Conservation (phyloP, 768 basidiomycete genomes). For the Russula foetens region DNA sequence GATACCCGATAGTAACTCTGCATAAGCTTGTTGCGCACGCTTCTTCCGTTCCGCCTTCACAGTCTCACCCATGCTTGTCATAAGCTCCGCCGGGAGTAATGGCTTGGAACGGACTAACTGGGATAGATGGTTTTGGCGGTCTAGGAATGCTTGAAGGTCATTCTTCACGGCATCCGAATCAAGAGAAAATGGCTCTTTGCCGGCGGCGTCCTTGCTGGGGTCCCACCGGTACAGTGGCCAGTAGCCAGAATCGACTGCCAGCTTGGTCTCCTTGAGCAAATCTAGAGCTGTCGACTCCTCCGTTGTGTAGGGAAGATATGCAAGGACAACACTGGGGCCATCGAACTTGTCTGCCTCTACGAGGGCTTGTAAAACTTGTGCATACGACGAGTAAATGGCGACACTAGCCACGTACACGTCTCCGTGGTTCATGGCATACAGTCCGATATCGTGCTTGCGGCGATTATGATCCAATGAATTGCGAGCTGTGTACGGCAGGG, state of each 20-base stretch:
- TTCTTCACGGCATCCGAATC: slow-evolving; percentile 94
- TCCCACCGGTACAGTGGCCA: slow-evolving; percentile 99
- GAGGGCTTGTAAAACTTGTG: slow-evolving; percentile 86
- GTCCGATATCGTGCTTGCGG: slow-evolving; percentile 91
- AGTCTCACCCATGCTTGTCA: slow-evolving; percentile 75
- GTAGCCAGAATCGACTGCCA: slow-evolving; percentile 92
- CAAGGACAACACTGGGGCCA: slow-evolving; percentile 88
- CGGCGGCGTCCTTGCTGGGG: slow-evolving; percentile 67
- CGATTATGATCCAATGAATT: slow-evolving; percentile 60
- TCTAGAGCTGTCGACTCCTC: slow-evolving; percentile 78
- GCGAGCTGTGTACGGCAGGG: slow-evolving; percentile 77
- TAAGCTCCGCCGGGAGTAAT: slow-evolving; percentile 71
- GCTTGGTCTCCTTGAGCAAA: slow-evolving; percentile 94
- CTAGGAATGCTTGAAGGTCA: slow-evolving; percentile 88
- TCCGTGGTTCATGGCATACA: slow-evolving; percentile 98
- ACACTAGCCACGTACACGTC: slow-evolving; percentile 94
- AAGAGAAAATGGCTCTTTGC: slow-evolving; percentile 81
- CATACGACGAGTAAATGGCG: slow-evolving; percentile 93
- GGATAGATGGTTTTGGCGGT: slow-evolving; percentile 92
- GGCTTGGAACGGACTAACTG: slow-evolving; percentile 82
- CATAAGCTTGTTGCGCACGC: slow-evolving; percentile 77
- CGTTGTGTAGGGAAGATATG: slow-evolving; percentile 82
- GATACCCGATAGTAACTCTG: slow-evolving; percentile 71
- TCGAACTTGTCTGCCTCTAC: slow-evolving; percentile 84
- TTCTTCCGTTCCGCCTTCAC: slow-evolving; percentile 77